Evolutionary conservation across 345 rosid species (phyloP), one percentile per base, ranked within the genome.

Genomic region (Sisymbrium altissimum): DNA sequence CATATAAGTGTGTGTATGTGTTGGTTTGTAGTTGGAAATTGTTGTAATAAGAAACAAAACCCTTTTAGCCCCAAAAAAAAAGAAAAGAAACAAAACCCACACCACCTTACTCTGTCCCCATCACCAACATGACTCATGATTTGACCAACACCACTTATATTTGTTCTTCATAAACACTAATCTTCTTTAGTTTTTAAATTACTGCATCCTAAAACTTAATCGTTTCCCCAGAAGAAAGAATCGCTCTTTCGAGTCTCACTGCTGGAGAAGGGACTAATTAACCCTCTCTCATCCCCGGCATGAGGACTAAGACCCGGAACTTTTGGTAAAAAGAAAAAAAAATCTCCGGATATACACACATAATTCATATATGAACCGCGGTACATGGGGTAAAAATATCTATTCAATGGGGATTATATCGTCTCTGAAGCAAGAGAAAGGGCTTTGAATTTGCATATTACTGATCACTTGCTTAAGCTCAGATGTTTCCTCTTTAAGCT

Each of bases 401-500:
- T 73, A 73, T 44, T 43, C 77, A 83, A 41, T 38, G 61, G 64
- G 45, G 46, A 64, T 64, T 14, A 62, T 40, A 72, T 86, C 88
- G 74, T 85, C 90, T 64, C 74, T 79, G 13, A 87, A 80, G 43
- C 75, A 40, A 17, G 87, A 79, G 76, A 78, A 88, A 74, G 91
- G 86, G 79, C 83, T 81, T 45, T 68, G 69, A 19, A 72, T 81
- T 80, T 85, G 88, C 89, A 87, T 84, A 57, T 79, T 85, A 13
- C 81, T 80, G 45, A 93, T 64, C 81, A 90, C 57, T 78, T 81
- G 86, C 35, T 86, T 91, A 43, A 93, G 92, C 46, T 80, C 88
- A 13, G 72, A 69, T 65, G 86, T 64, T 76, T 90, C 90, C 63
- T 79, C 89, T 83, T 93, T 93, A 43, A 93, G 98, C 74, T 75